Evolutionary conservation across 148 eudicot genomes (phyloP), one percentile per base, ranked within the genome.

Genomic region (Diospyros kaki): DNA sequence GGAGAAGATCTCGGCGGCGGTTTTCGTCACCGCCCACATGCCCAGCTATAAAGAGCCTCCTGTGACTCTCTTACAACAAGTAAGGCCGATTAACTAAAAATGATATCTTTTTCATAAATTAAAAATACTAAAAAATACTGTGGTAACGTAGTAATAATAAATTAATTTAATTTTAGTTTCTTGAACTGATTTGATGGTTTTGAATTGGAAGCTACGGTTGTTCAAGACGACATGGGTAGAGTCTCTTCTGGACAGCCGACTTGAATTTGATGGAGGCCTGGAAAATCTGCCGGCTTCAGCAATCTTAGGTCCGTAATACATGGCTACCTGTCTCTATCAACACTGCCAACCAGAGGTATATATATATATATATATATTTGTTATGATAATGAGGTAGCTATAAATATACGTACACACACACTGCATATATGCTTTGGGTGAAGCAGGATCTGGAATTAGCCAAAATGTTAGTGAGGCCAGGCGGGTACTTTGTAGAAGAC

Each of bases 1-100:
- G 1, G 64, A 72, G 28, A 88, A 84, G 75, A 71, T 84, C 53
- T 78, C 82, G 0, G 73, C 75, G n/a, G 87, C 82, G 4, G 86
- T 86, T 10, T 88, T 86, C 50, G 5, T 86, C 44, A 76, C 78
- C 9, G 86, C 91, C 18, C 65, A 45, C 68, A 86, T 88, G 91
- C 89, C 89, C 40, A 82, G 83, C 64, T 73, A 68, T 3, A 60
- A 1, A 2, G 66, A 58, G 58, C 86, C 72, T 4, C 85, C 80
- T 8, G 72, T 81, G 28, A 64, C 44, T 43, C 68, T 79, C 72
- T 14, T 71, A 41, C 72, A 80, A 52, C 68, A 76, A 79, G 85
- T 83, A 72, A 70, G 2, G 42, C 39, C 39, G 65, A 40, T 61
- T 61, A 28, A 61, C 42, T 43, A 13, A 2, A 61, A 38, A 61